Base-by-base conservation (phyloP, 495 filamentous ascomycete genomes). In the Aspergillus avenaceus region DNA sequence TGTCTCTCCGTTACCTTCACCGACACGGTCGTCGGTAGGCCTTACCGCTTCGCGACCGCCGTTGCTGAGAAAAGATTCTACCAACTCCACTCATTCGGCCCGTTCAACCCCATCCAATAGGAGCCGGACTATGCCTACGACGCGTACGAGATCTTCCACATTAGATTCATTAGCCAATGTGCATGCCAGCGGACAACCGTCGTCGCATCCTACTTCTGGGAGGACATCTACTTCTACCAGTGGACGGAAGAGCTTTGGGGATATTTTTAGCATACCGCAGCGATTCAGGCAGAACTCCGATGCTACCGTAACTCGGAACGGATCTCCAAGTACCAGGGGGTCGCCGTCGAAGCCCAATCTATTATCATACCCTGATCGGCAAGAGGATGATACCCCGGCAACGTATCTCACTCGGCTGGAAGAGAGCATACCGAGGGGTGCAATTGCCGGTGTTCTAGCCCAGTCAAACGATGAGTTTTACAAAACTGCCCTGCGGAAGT, bases 371-470 rank as follows among this genome's bases (percentile, higher is more conserved):
- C 93, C 93, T 0, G 82, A 90, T 53, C 81, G 90, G 28, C 80
- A 88, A 56, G 90, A 97, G 50, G 85, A 84, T 50, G 93, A 99
- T 58, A 92, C 91, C 0, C 90, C 95, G 0, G 90, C 88, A 14
- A 88, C 85, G 49, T 99, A 96, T 68, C 76, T 97, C 23, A 77
- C 84, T 7, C 84, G 89, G 25, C 72, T 97, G 11, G 87, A 96
- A 61, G 85, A 87, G 52, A 80, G 80, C 25, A 74, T 96, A 11
- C 87, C 84, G 28, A 82, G 84, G 28, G 85, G 91, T 52, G 80
- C 84, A 26, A 86, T 97, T 52, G 90, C 88, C 5, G 86, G 85
- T 22, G 78, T 90, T 12, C 66, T 97, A 16, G 88, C 88, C 12
- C 95, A 95, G 62, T 86, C 83, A 14, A 83, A 79, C 4, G 91